Evolutionary conservation across 2,329 filamentous ascomycete genomes (phyloP), one percentile per base, ranked within the genome.

Genomic region (Colletotrichum sp.): DNA sequence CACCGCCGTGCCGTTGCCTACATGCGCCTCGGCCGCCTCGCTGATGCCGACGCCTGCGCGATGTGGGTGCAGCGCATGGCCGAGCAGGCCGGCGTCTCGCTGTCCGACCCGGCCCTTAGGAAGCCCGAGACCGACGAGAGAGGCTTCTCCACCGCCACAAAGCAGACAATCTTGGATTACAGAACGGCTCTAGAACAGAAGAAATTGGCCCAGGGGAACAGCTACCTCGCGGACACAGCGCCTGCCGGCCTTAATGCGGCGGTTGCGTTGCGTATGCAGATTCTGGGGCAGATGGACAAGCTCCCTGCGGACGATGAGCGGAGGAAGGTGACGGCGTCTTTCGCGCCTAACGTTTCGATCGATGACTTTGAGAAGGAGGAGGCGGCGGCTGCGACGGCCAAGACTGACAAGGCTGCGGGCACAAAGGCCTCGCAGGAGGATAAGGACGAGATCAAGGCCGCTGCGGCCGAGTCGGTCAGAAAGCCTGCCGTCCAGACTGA

Each of bases 1-100:
- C 92, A 97, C 80, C 92, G 96, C 79, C 92, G 96, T 48, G 94
- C 92, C 7, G 91, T 98, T 15, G 90, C 94, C 13, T 88, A 96
- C 30, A 94, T 92, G 83, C 91, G 93, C 65, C 87, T 96, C 55
- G 91, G 91, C 39, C 89, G 91, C 69, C 95, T 92, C 79, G 95
- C 93, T 5, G 94, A 98, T 84, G 93, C 96, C 1, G 90, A 93
- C 74, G 90, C 92, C 79, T 91, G 96, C 78, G 92, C 96, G 24
- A 87, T 88, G 21, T 93, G 92, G 88, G 85, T 88, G 36, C 86
- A 88, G 83, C 80, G 83, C 43, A 81, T 89, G 6, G 71, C 82
- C 7, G 84, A 86, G 52, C 43, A 52, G 12, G n/a, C 43, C 7
- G 85, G 86, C 57, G 82, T 88, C 8, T 83, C 81, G 32, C 82